These are phyloP conservation scores for Pythium aristosporum DNA, from an alignment of 352 stramenopile genomes.

Conservation along the genomic window DNA sequence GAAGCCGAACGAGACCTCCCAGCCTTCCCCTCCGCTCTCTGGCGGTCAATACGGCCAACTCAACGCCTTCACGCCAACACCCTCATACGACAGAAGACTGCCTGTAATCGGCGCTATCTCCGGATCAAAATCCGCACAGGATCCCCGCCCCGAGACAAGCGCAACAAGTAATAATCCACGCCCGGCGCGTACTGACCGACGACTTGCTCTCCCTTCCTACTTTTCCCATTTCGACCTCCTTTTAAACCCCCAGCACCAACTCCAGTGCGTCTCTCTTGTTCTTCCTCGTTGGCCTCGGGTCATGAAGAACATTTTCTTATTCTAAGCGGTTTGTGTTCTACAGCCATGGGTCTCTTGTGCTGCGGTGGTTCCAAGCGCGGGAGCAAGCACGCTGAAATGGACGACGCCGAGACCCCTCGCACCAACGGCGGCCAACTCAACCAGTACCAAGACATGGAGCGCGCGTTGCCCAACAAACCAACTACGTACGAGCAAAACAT, in stretches of 20 bases:
- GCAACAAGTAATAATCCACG: background rate
- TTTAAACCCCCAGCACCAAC: background rate
- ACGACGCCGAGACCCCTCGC: constrained; percentile 18
- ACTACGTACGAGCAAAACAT: constrained; percentile 14
- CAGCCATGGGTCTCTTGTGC: constrained; percentile 23
- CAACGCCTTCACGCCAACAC: background rate
- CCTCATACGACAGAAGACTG: background rate
- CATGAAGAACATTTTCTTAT: background rate
- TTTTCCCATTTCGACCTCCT: background rate
- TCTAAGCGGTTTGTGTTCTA: constrained; percentile 2
- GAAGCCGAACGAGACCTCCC: background rate
- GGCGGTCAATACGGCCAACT: background rate
- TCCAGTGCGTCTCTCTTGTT: background rate
- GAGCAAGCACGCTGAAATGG: background rate
- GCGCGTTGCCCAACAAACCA: constrained; percentile 31
- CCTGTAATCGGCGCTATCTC: background rate
- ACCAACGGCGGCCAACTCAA: constrained; percentile 11
- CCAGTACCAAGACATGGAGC: constrained; percentile 18
- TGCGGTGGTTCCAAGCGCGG: constrained; percentile 17
- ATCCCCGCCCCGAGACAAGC: constrained; percentile 1
- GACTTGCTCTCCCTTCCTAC: background rate
- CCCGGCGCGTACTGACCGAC: background rate
- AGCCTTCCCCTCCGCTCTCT: background rate
- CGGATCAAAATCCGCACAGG: background rate
- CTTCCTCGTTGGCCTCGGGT: background rate